These are phyloP conservation scores for Cyphellophora attinorum DNA, from an alignment of 2,329 filamentous ascomycete genomes.

Conservation along the genomic window DNA sequence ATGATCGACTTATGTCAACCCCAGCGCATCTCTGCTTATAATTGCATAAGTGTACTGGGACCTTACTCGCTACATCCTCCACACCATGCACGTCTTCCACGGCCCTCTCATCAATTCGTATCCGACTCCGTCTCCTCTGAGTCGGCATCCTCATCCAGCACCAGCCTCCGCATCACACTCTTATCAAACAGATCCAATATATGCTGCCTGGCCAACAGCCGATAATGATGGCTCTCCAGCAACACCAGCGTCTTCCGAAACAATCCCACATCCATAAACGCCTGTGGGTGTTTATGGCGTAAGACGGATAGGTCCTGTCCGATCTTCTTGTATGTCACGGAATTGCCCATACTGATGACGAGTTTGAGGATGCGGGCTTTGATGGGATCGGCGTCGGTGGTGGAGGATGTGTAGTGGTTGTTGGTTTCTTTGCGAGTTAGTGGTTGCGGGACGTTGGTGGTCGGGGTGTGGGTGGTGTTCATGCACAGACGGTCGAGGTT, in stretches of 20 bases:
- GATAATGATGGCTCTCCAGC: conserved; percentile 81
- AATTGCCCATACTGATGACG: conserved; percentile 82
- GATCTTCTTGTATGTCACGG: conserved; percentile 81
- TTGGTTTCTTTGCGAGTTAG: conserved; percentile 29
- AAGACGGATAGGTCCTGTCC: conserved; percentile 67
- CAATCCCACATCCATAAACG: conserved; percentile 65
- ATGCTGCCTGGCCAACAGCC: conserved; percentile 76
- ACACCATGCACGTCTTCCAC: too few relatives aligned
- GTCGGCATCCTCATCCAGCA: conserved; percentile 60
- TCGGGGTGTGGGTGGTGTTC: conserved; percentile 36
- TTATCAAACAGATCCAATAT: conserved; percentile 93
- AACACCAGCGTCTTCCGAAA: conserved; percentile 80
- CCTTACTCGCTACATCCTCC: too few relatives aligned
- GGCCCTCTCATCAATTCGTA: conserved; percentile 7
- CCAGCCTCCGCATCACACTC: conserved; percentile 71
- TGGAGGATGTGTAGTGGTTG: conserved; percentile 48
- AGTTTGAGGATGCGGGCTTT: conserved; percentile 73
- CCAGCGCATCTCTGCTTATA: too few relatives aligned
- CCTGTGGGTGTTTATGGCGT: conserved; percentile 62
- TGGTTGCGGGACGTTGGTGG: conserved; percentile 2
- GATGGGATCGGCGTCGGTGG: conserved; percentile 49
- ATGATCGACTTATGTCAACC: too few relatives aligned
- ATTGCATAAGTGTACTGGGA: too few relatives aligned
- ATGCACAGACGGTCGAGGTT: conserved; percentile 71
- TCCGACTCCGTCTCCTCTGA: conserved; percentile 13